Evolutionary conservation across 805 yeast genomes (phyloP).

Genomic region (Tetrapisispora taiwanensis): DNA sequence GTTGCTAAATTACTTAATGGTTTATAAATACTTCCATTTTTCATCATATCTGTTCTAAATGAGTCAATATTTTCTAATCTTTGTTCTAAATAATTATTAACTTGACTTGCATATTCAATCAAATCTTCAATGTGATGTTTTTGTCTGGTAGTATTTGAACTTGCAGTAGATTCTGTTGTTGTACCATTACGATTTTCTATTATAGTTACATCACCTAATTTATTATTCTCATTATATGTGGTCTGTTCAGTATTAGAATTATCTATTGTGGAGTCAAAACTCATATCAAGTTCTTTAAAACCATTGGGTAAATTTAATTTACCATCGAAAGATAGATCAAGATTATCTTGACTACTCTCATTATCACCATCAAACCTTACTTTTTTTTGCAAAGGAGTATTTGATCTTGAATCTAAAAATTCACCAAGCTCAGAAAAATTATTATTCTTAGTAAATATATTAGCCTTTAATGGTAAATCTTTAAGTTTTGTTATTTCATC

Average conservation of each 20-base stretch:
- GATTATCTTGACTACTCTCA: neutral
- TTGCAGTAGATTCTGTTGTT: neutral
- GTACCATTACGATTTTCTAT: neutral
- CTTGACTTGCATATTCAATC: conserved; percentile 20
- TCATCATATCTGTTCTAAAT: conserved; percentile 12
- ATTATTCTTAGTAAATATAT: conserved; percentile 2
- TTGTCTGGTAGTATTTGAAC: conserved; percentile 3
- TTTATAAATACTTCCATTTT: conserved; percentile 2
- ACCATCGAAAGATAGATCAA: neutral
- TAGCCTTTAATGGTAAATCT: conserved; percentile 9
- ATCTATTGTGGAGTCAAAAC: neutral
- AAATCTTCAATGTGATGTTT: conserved; percentile 21
- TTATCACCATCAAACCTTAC: conserved; percentile 9
- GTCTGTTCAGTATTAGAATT: neutral
- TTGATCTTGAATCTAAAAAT: conserved; percentile 9
- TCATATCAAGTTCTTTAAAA: neutral
- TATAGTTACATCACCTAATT: neutral
- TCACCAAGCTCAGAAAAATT: conserved; percentile 7
- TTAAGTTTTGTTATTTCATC: neutral
- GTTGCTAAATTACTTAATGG: conserved; percentile 3
- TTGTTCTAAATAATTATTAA: conserved; percentile 19
- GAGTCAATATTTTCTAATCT: conserved; percentile 20
- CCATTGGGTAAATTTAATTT: neutral
- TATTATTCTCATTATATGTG: neutral
- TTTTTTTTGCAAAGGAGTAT: conserved; percentile 6